Percentiles rank a stretch among this genome's conserved stretches.
Conservation (phyloP, 2,329 filamentous ascomycete species). For the Chaetothyriales sp. region DNA sequence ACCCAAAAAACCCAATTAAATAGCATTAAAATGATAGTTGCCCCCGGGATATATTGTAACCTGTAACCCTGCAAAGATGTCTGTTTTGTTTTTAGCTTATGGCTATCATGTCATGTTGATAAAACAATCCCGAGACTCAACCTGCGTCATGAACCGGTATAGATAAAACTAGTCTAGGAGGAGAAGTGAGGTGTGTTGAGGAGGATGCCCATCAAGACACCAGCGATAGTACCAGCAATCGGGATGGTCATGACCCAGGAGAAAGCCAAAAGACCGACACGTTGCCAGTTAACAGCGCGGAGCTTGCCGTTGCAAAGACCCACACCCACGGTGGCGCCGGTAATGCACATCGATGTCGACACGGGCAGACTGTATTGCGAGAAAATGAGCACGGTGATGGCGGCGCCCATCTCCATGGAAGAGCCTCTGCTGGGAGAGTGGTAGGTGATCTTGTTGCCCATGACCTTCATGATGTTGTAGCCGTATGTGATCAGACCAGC, state of each 20-base stretch:
- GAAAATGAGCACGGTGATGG: constrained; percentile 61
- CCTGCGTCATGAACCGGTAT: not conserved
- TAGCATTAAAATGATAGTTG: not conserved
- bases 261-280: constrained; percentile 50
- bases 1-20: not conserved
- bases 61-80: not conserved
- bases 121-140: not conserved
- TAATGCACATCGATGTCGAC: constrained; percentile 67
- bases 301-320: constrained; percentile 59
- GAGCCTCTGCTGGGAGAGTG: constrained; percentile 44
- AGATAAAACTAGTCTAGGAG: not conserved
- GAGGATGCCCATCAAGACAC: constrained; percentile 37
- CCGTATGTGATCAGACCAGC: constrained; percentile 58
- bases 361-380: constrained; percentile 62
- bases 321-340: constrained; percentile 62
- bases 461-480: constrained; percentile 76
- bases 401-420: constrained; percentile 68
- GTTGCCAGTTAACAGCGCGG: constrained; percentile 62
- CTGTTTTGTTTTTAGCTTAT: not conserved
- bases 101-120: not conserved
- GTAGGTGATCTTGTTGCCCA: constrained; percentile 69
- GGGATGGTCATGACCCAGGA: constrained; percentile 55
- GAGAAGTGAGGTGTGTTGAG: constrained; percentile 46
- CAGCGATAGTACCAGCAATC: constrained; percentile 43
- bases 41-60: not conserved